These are phyloP conservation scores for Fusarium neocosmosporiellum DNA, from an alignment of 2,329 filamentous ascomycete genomes.

Conservation along the genomic window DNA sequence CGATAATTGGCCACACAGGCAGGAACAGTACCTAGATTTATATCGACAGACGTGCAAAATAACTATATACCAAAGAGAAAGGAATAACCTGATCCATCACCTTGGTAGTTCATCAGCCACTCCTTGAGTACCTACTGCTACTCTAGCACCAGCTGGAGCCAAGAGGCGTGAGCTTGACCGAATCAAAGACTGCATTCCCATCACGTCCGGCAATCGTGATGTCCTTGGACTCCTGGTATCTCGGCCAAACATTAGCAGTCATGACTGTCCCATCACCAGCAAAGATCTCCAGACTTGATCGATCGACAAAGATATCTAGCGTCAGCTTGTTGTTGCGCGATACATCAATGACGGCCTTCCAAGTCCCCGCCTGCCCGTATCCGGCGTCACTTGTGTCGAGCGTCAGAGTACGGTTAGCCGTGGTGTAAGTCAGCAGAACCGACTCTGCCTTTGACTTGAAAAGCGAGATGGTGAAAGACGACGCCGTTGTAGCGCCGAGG, in stretches of 20 bases:
- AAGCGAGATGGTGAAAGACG: constrained; percentile 38
- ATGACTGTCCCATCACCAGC: constrained; percentile 44
- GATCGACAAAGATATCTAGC: constrained; percentile 46
- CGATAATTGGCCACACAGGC: neutral
- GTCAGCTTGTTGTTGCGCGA: constrained; percentile 31
- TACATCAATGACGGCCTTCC: constrained; percentile 37
- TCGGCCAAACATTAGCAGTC: constrained; percentile 41
- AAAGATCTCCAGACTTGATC: constrained; percentile 45
- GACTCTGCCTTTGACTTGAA: constrained; percentile 41
- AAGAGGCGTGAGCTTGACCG: constrained; percentile 24
- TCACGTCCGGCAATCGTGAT: constrained; percentile 28
- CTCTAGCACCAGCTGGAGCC: constrained; percentile 33
- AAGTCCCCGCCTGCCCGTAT: constrained; percentile 44
- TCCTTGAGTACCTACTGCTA: neutral
- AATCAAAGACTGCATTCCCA: constrained; percentile 14
- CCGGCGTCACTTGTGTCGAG: constrained; percentile 46
- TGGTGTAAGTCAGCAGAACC: constrained; percentile 36
- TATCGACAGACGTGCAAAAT: neutral
- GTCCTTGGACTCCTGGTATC: constrained; percentile 42
- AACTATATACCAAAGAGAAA: neutral
- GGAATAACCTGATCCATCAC: neutral
- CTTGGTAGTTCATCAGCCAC: neutral
- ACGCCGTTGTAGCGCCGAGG: constrained; percentile 38
- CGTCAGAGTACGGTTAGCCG: constrained; percentile 34
- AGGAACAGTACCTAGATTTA: neutral